Evolutionary conservation across 441 rosid species (phyloP).

Genomic region (Corymbia citriodora): DNA sequence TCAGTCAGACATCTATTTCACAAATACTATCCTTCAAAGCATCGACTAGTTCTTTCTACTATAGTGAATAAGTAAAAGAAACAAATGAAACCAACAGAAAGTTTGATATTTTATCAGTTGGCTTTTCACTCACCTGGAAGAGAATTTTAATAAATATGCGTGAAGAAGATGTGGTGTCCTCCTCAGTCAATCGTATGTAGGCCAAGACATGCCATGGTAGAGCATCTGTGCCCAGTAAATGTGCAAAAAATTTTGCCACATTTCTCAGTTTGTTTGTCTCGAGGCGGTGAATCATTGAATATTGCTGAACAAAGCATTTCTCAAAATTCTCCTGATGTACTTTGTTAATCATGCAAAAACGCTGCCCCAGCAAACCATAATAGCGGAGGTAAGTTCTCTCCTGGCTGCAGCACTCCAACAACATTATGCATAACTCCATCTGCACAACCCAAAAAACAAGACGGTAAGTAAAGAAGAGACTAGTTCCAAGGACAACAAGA

Average conservation of each 20-base stretch:
- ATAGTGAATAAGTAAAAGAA: background rate
- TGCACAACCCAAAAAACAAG: conserved; percentile 22
- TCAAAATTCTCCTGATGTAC: conserved; percentile 83
- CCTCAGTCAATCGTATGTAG: conserved; percentile 76
- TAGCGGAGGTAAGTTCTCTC: conserved; percentile 89
- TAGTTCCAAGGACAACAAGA: background rate
- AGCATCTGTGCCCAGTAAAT: conserved; percentile 83
- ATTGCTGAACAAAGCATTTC: conserved; percentile 81
- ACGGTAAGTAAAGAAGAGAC: background rate
- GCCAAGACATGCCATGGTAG: conserved; percentile 90
- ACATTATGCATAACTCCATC: conserved; percentile 93
- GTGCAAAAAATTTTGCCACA: conserved; percentile 90
- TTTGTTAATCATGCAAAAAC: conserved; percentile 91
- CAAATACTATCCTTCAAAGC: background rate
- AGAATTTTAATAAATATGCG: conserved; percentile 95
- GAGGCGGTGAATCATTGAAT: conserved; percentile 86
- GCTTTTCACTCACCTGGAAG: conserved; percentile 53
- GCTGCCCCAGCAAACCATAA: conserved; percentile 86
- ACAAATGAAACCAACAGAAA: background rate
- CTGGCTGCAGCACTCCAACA: conserved; percentile 91
- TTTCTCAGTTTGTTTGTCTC: conserved; percentile 85
- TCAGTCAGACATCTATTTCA: background rate
- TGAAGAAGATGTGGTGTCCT: conserved; percentile 87
- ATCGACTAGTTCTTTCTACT: background rate
- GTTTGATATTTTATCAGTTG: background rate